phyloP scores from a whole-genome alignment of 2,329 filamentous ascomycete species.

The Trichoderma harzianum region DNA sequence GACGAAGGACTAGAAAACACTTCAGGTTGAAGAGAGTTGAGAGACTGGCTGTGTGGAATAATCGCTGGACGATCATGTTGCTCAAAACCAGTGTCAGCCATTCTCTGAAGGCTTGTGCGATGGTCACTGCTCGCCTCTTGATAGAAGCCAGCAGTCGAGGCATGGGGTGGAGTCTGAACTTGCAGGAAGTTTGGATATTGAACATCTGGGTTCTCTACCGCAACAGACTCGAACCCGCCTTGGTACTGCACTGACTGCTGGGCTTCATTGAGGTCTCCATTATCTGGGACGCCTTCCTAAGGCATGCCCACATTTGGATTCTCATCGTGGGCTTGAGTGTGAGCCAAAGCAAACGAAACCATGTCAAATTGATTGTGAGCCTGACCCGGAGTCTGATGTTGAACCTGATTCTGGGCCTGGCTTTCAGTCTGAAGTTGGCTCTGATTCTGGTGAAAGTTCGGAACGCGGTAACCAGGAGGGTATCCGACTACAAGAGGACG shows the following conservation, averaged over 20 bases:
- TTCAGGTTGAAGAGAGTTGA: conserved; percentile 12
- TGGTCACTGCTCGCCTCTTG: background rate
- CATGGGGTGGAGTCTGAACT: background rate
- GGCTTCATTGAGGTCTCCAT: background rate
- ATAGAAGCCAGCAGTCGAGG: background rate
- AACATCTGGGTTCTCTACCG: background rate
- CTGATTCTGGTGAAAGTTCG: background rate
- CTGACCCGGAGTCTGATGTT: background rate
- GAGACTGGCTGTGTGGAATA: conserved; percentile 22
- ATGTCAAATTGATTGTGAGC: background rate
- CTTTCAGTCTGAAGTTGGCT: background rate
- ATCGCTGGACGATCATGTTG: background rate
- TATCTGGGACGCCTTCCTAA: conserved; percentile 21
- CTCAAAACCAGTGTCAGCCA: background rate
- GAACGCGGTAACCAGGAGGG: background rate
- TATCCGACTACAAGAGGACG: background rate
- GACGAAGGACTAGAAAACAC: background rate
- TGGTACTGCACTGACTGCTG: background rate
- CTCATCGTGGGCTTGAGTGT: conserved; percentile 13
- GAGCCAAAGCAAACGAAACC: conserved; percentile 8
- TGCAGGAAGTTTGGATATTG: background rate
- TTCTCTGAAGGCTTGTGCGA: background rate
- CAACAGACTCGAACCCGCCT: background rate
- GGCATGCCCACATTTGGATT: conserved; percentile 10
- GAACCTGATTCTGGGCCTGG: background rate